These are phyloP conservation scores for Eimeria necatrix DNA, from an alignment of 169 alveolate genomes.

Conservation along the genomic window DNA sequence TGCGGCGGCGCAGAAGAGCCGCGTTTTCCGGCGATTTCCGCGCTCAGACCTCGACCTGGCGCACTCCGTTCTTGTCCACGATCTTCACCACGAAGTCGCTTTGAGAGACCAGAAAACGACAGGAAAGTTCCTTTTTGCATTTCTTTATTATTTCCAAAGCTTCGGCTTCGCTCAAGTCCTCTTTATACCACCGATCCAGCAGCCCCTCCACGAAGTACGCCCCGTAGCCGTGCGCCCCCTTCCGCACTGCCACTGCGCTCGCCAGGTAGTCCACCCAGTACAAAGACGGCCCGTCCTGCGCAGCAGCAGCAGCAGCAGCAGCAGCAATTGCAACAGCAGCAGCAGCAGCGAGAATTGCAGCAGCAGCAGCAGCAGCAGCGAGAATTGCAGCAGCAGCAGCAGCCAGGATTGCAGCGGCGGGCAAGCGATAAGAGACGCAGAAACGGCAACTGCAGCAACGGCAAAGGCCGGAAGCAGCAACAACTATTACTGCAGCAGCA, in stretches of 20 bases:
- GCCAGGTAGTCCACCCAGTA: slow-evolving; percentile 96
- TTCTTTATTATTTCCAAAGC: slow-evolving; percentile 90
- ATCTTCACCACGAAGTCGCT: slow-evolving; percentile 86
- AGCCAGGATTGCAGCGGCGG: too few species aligned
- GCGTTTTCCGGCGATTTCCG: too few species aligned
- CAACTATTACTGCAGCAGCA: too few species aligned
- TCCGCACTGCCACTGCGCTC: slow-evolving; percentile 88
- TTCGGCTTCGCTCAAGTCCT: slow-evolving; percentile 90
- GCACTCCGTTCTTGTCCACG: slow-evolving; percentile 85
- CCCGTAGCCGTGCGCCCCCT: slow-evolving; percentile 96
- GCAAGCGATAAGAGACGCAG: too few species aligned
- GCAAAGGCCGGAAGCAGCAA: too few species aligned
- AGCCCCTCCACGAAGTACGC: slow-evolving; percentile 93
- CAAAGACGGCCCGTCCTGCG: slow-evolving; percentile 92
- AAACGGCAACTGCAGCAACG: too few species aligned
- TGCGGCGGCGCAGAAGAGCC: too few species aligned
- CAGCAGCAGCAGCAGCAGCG: too few species aligned
- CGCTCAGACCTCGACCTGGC: slow-evolving; percentile 81
- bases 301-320: background rate
- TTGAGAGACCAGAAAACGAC: slow-evolving; percentile 92
- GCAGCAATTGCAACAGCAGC: too few species aligned
- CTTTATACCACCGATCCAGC: slow-evolving; percentile 92
- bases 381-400: too few species aligned
- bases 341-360: too few species aligned
- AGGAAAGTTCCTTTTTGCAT: slow-evolving; percentile 93